phyloP scores from a whole-genome alignment of 768 basidiomycete genomes.

The Termitomyces sp. region DNA sequence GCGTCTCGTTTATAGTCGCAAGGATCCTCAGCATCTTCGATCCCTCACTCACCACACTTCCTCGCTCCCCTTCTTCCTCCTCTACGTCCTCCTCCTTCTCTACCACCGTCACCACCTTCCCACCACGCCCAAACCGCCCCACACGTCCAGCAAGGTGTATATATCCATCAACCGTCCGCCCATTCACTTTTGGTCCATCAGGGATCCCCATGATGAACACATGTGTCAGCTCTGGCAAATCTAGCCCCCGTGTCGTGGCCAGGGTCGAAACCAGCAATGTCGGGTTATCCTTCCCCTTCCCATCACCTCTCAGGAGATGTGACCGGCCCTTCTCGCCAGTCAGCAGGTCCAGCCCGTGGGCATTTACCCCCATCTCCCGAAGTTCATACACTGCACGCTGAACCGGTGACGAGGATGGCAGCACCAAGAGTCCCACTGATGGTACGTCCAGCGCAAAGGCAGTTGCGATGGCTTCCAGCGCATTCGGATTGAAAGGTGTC shows the following conservation, averaged over 20 bases:
- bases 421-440: slow-evolving; percentile 58
- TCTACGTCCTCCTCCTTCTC: slow-evolving; percentile 31
- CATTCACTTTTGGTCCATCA: slow-evolving; percentile 36
- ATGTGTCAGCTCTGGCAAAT: slow-evolving; percentile 67
- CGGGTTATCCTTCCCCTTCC: slow-evolving; percentile 43
- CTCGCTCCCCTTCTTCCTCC: slow-evolving; percentile 3
- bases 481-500: slow-evolving; percentile 51
- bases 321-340: slow-evolving; percentile 36
- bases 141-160: slow-evolving; percentile 71
- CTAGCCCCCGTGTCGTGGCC: slow-evolving; percentile 69
- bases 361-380: slow-evolving; percentile 62
- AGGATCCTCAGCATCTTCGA: slow-evolving; percentile 43
- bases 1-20: slow-evolving; percentile 36
- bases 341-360: slow-evolving; percentile 54
- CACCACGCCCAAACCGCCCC: slow-evolving; percentile 64
- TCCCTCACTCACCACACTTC: slow-evolving; percentile 23
- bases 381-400: slow-evolving; percentile 63
- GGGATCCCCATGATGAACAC: slow-evolving; percentile 71
- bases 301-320: slow-evolving; percentile 35
- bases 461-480: slow-evolving; percentile 66
- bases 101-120: slow-evolving; percentile 65
- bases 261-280: slow-evolving; percentile 64
- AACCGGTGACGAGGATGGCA: slow-evolving; percentile 60
- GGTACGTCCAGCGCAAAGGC: slow-evolving; percentile 74
- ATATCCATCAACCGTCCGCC: slow-evolving; percentile 53